These are phyloP conservation scores for Triticum urartu DNA, from an alignment of 176 grass and related monocot species.

Conservation along the genomic window DNA sequence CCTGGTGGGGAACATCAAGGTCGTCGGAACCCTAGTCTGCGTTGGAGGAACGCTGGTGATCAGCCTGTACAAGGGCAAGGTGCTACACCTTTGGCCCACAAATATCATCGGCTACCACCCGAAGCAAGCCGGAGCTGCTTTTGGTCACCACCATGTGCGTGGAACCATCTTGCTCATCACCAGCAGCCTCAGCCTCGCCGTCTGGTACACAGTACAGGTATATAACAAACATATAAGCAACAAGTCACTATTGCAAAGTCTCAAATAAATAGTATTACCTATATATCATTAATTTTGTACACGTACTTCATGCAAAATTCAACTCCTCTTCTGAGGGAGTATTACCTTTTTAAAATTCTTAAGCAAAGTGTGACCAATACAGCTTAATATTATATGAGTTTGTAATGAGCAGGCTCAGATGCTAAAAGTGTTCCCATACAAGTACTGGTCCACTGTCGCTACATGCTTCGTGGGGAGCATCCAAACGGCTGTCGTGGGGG, in stretches of 20 bases:
- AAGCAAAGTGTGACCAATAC: neutral
- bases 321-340: no score
- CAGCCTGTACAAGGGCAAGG: slow-evolving; percentile 43
- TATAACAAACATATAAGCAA: neutral
- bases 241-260: no score
- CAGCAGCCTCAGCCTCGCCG: slow-evolving; percentile 39
- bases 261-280: neutral
- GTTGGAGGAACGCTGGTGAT: slow-evolving; percentile 44
- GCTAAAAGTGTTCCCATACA: slow-evolving; percentile 51
- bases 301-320: no score
- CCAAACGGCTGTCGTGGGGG: slow-evolving; percentile 36
- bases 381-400: neutral
- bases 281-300: no score
- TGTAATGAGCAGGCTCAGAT: slow-evolving; percentile 36
- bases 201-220: slow-evolving; percentile 53
- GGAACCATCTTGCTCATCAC: slow-evolving; percentile 33
- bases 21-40: slow-evolving; percentile 37
- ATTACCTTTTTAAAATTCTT: neutral
- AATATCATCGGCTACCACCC: slow-evolving; percentile 39
- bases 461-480: slow-evolving; percentile 39
- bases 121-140: slow-evolving; percentile 1
- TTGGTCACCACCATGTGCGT: slow-evolving; percentile 36
- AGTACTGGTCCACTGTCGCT: slow-evolving; percentile 45
- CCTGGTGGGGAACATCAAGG: slow-evolving; percentile 40
- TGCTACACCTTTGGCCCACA: slow-evolving; percentile 47